phyloP scores from a whole-genome alignment of 495 filamentous ascomycete species.

The Aspergillus sclerotioniger region DNA sequence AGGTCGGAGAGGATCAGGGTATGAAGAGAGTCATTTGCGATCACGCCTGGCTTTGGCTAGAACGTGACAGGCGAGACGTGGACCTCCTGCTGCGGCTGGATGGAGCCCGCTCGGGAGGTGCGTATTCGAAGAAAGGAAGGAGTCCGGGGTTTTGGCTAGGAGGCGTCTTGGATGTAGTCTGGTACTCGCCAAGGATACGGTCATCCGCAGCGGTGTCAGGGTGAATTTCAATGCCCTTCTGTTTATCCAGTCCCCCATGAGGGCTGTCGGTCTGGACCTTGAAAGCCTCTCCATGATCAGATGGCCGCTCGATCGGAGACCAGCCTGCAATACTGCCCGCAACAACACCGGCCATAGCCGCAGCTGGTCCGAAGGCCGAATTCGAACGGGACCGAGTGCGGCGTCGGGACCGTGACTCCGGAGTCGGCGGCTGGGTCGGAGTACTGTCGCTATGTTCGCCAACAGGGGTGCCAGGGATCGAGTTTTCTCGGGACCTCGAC shows the following conservation, averaged over 20 bases:
- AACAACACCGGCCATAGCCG: conserved; percentile 81
- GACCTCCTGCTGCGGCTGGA: conserved; percentile 39
- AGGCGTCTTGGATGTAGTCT: conserved; percentile 40
- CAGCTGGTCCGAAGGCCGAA: conserved; percentile 77
- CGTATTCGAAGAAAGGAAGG: conserved; percentile 50
- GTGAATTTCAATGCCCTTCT: conserved; percentile 57
- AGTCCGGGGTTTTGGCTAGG: conserved; percentile 61
- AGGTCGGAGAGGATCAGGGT: not conserved
- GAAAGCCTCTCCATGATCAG: conserved; percentile 50
- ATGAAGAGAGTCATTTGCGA: not conserved
- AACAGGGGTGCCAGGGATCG: conserved; percentile 66
- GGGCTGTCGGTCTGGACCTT: conserved; percentile 44
- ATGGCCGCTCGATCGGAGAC: conserved; percentile 73
- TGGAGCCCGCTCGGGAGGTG: conserved; percentile 36
- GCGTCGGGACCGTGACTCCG: conserved; percentile 69
- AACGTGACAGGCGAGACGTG: conserved; percentile 39
- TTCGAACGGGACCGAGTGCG: conserved; percentile 81
- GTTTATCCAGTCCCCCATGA: conserved; percentile 47
- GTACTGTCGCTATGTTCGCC: conserved; percentile 45
- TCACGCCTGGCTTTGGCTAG: conserved; percentile 33
- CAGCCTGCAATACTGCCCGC: conserved; percentile 84
- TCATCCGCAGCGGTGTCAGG: conserved; percentile 57
- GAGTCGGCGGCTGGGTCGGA: conserved; percentile 59
- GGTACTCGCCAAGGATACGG: conserved; percentile 49
- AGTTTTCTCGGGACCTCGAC: conserved; percentile 70